phyloP scores from a whole-genome alignment of 2,329 filamentous ascomycete genomes.

The Aspergillus oerlinghausenensis region DNA sequence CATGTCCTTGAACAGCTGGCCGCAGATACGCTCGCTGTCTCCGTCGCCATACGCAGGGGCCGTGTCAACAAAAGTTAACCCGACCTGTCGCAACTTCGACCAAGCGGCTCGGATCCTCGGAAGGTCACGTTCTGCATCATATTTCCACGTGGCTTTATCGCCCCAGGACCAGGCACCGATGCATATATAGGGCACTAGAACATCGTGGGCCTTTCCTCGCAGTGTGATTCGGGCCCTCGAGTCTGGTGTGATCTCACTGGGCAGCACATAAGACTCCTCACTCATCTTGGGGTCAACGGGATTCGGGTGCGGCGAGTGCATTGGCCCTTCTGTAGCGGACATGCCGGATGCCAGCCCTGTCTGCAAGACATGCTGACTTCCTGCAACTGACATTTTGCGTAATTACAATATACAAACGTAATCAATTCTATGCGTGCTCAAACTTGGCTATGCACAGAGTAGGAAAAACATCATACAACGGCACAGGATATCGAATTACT shows the following conservation, averaged over 20 bases:
- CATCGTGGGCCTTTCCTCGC: constrained; percentile 19
- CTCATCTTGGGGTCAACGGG: constrained; percentile 17
- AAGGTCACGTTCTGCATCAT: constrained; percentile 31
- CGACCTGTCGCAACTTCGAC: constrained; percentile 31
- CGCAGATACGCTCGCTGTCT: constrained; percentile 41
- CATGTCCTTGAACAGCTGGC: constrained; percentile 35
- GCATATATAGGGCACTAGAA: constrained; percentile 23
- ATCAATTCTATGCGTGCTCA: background rate
- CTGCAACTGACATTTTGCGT: constrained; percentile 11
- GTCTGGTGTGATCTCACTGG: constrained; percentile 14
- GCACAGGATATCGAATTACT: background rate
- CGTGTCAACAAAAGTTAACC: constrained; percentile 43
- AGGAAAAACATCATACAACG: background rate
- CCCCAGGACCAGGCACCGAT: constrained; percentile 29
- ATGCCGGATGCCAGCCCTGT: constrained; percentile 18
- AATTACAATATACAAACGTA: background rate
- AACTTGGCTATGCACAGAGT: background rate
- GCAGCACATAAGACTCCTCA: constrained; percentile 19
- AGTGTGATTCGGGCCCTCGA: constrained; percentile 18
- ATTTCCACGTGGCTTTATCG: constrained; percentile 27
- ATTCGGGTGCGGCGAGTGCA: constrained; percentile 14
- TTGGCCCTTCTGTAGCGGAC: constrained; percentile 18
- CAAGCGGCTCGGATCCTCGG: constrained; percentile 36
- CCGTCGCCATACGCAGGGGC: constrained; percentile 42
- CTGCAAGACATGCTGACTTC: constrained; percentile 22